Conservation (phyloP, 164 flowering plant genomes). For the Saururus chinensis region DNA sequence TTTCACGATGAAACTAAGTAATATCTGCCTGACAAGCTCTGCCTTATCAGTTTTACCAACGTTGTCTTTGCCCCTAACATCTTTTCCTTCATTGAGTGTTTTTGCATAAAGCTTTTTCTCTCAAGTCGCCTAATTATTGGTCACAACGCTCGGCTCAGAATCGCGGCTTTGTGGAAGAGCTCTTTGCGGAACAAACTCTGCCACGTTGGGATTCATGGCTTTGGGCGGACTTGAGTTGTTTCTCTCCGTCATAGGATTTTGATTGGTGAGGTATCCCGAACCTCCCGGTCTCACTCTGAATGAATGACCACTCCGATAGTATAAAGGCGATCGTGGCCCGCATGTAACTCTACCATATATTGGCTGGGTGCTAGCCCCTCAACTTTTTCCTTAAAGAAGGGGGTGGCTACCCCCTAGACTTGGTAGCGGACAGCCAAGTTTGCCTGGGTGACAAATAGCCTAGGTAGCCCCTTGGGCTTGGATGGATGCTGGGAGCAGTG, state of each 20-base stretch:
- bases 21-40: constrained; percentile 81
- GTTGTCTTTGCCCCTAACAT: constrained; percentile 19
- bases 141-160: constrained; percentile 16
- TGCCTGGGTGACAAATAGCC: too few species aligned
- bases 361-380: too few species aligned
- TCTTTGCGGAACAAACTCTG: constrained; percentile 60
- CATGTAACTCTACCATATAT: constrained; percentile 49
- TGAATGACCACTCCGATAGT: constrained; percentile 36
- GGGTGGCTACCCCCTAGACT: too few species aligned
- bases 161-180: constrained; percentile 21
- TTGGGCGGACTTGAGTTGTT: constrained; percentile 24
- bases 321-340: constrained; percentile 74
- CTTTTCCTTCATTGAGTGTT: constrained; percentile 10
- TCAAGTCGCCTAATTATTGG: constrained; percentile 6
- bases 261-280: constrained; percentile 30
- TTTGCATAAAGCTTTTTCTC: constrained; percentile 19
- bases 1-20: constrained; percentile 63
- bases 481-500: too few species aligned
- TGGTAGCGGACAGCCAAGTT: too few species aligned
- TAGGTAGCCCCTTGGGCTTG: too few species aligned
- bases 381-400: too few species aligned
- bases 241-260: constrained; percentile 23
- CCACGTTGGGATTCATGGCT: constrained; percentile 80
- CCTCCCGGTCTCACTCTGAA: constrained; percentile 42
- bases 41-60: constrained; percentile 35